Evolutionary conservation across 2,329 filamentous ascomycete genomes (phyloP), one percentile per base, ranked within the genome.

Genomic region (Diaporthe citriasiana): DNA sequence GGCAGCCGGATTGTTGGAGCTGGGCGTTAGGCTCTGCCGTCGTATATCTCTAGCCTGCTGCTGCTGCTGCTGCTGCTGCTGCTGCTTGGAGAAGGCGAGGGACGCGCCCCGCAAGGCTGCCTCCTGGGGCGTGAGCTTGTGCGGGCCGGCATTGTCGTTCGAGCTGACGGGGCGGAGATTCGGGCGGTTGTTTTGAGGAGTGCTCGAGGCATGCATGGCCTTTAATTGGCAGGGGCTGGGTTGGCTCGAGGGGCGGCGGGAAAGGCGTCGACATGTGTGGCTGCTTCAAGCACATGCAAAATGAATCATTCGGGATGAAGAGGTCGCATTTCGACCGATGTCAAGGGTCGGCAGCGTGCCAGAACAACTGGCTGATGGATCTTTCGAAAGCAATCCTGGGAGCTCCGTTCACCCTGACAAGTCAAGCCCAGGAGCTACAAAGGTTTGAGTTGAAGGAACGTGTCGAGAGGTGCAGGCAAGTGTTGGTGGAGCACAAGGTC

Each of bases 51-150:
- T 50, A 12, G 55, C 56, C 27, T 73, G 51, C 53, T 73, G 71
- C 42, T 59, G 76, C 38, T 78, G 51, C 53, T 73, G 71, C 42
- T 59, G 76, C 38, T 78, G 79, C 38, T 82, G 75, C 38, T 82
- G 75, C 72, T 75, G 73, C 63, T 85, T 86, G 76, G 84, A 83
- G 76, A 91, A 91, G 27, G 89, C 89, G 35, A 90, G 84, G 15
- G 86, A 87, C 13, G 89, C 89, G 70, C 89, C 89, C 73, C 83
- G 85, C 72, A 90, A 82, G 66, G 88, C 88, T 19, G 86, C 81
- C 80, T 80, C 79, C 76, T 75, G 66, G 30, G 73, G 75, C 15
- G 73, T 70, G 22, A 74, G 70, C 35, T 30, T 51, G 30, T 74
- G 74, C 45, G 60, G 53, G 9, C 15, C 30, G 68, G 45, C 51